phyloP scores from a whole-genome alignment of 139 green algal species.

The Closterium sp. region DNA sequence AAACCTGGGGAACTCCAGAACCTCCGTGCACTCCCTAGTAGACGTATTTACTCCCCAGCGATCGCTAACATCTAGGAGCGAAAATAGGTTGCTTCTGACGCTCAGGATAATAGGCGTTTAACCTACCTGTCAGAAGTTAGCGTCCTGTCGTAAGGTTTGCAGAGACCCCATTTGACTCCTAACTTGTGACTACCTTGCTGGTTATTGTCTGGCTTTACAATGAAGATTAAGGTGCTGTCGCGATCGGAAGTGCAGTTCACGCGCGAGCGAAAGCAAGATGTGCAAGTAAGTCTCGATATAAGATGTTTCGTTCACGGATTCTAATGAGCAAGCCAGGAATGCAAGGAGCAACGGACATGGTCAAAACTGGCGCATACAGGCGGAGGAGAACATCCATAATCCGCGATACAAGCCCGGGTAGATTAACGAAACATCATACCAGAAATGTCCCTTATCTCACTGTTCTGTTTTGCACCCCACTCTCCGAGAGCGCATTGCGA shows the following conservation, averaged over 20 bases:
- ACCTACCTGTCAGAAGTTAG: too few species aligned
- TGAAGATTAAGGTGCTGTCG: conserved; percentile 94
- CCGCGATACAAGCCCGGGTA: background rate
- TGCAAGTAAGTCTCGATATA: conserved; percentile 45
- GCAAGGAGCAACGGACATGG: background rate
- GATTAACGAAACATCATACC: too few species aligned
- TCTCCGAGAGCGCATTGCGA: too few species aligned
- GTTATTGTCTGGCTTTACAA: conserved; percentile 30
- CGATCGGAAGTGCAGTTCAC: conserved; percentile 79
- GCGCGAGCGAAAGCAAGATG: conserved; percentile 72
- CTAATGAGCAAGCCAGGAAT: background rate
- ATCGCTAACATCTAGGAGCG: too few species aligned
- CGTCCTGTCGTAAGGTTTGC: too few species aligned
- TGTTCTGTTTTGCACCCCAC: too few species aligned
- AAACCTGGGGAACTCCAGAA: background rate
- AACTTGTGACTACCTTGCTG: too few species aligned
- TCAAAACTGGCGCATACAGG: background rate
- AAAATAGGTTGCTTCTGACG: too few species aligned
- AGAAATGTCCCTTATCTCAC: too few species aligned
- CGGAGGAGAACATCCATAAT: background rate
- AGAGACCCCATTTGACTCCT: too few species aligned
- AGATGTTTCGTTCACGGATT: background rate
- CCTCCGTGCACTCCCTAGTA: background rate
- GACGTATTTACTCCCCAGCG: too few species aligned
- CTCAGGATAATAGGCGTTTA: too few species aligned